Percentiles rank a stretch among this genome's conserved stretches.
These are phyloP conservation scores for Lithohypha guttulata DNA, from an alignment of 2,329 filamentous ascomycete genomes.

Conservation along the genomic window DNA sequence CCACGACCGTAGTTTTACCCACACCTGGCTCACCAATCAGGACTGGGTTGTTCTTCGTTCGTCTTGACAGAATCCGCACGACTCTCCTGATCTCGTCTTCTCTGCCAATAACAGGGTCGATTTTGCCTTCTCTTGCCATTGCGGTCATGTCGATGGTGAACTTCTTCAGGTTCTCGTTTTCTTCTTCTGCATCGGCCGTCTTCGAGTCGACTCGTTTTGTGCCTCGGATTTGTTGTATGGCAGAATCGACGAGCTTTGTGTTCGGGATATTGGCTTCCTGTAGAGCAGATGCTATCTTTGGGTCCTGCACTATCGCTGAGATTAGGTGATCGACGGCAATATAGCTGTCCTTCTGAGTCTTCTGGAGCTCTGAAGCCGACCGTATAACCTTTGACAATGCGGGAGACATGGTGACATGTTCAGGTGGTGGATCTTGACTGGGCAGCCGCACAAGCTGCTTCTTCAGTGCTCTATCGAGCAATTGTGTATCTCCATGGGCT, in stretches of 20 bases:
- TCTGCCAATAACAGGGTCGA: slow-evolving; percentile 91
- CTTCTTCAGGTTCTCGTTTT: slow-evolving; percentile 92
- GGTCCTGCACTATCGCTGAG: slow-evolving; percentile 69
- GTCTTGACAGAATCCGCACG: slow-evolving; percentile 81
- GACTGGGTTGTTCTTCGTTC: slow-evolving; percentile 97
- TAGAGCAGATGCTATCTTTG: slow-evolving; percentile 59
- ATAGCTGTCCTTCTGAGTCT: slow-evolving; percentile 93
- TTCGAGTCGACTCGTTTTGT: slow-evolving; percentile 91
- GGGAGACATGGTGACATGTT: slow-evolving; percentile 72
- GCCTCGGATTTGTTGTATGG: slow-evolving; percentile 83
- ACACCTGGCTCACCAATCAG: slow-evolving; percentile 97
- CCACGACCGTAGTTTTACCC: slow-evolving; percentile 95
- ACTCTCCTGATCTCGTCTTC: slow-evolving; percentile 87
- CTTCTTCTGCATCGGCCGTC: slow-evolving; percentile 80
- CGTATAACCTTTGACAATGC: slow-evolving; percentile 72
- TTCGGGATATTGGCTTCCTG: slow-evolving; percentile 87
- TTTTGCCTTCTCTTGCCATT: slow-evolving; percentile 89
- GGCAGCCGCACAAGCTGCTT: slow-evolving; percentile 82
- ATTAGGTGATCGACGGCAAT: slow-evolving; percentile 95
- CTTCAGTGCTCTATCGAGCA: slow-evolving; percentile 81
- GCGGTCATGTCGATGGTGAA: slow-evolving; percentile 98
- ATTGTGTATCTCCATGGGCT: slow-evolving; percentile 83
- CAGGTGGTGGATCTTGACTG: slow-evolving; percentile 88
- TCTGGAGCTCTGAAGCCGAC: slow-evolving; percentile 78
- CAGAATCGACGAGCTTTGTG: slow-evolving; percentile 76